A percentile compares a stretch with the other conserved stretches of the same genome.
Evolutionary conservation across 176 grass and related monocot genomes (phyloP).

Genomic region (Pharus latifolius): DNA sequence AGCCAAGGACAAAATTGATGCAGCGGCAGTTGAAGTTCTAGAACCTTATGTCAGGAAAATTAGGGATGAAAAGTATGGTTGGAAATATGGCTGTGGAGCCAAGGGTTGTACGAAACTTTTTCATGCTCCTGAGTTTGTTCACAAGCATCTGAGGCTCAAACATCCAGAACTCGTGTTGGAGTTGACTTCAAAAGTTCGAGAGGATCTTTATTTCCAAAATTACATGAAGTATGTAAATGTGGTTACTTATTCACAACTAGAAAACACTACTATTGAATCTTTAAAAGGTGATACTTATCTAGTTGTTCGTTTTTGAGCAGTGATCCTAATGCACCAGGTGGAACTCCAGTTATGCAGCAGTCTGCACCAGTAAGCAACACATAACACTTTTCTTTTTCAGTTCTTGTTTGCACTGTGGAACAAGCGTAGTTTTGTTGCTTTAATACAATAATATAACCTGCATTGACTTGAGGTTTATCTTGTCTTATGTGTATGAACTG

Average conservation of each 20-base stretch:
- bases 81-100: constrained; percentile 99
- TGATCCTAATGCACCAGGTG: constrained; percentile 90
- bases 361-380: constrained; percentile 55
- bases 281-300: constrained; percentile 4
- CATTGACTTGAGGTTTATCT: background rate
- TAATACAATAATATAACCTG: background rate
- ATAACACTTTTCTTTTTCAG: background rate
- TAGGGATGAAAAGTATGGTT: constrained; percentile 97
- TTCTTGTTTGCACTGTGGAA: background rate
- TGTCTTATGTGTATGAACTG: too few species aligned
- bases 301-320: constrained; percentile 37
- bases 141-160: constrained; percentile 98
- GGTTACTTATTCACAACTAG: constrained; percentile 3
- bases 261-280: background rate
- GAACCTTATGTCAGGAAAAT: constrained; percentile 93
- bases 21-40: constrained; percentile 70
- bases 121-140: constrained; percentile 96
- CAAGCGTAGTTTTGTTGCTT: background rate
- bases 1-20: constrained; percentile 93
- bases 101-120: constrained; percentile 98
- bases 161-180: constrained; percentile 87
- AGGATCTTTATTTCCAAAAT: constrained; percentile 94
- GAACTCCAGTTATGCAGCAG: constrained; percentile 97
- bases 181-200: constrained; percentile 85
- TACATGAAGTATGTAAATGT: constrained; percentile 80